phyloP scores from a whole-genome alignment of 75 land plant genomes.

The Gnetum montanum region DNA sequence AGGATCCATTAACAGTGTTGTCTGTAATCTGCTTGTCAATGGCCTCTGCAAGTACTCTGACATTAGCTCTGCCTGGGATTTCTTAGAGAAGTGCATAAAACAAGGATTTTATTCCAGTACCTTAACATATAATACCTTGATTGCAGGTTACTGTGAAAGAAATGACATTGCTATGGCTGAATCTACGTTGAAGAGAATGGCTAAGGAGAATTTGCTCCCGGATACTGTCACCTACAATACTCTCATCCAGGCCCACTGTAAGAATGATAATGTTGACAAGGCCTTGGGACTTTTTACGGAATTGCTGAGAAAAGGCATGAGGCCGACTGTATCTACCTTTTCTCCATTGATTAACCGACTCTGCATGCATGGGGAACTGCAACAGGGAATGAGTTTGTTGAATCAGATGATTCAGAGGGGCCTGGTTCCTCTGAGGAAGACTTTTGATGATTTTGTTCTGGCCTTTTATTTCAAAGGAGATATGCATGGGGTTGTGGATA shows the following conservation, averaged over 20 bases:
- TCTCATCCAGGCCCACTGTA: conserved; percentile 50
- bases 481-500: conserved; percentile 21
- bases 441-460: conserved; percentile 21
- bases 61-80: conserved; percentile 14
- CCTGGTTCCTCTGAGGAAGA: conserved; percentile 14
- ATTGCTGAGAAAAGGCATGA: conserved; percentile 24
- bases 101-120: conserved; percentile 20
- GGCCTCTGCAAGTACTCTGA: conserved; percentile 38
- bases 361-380: conserved; percentile 28
- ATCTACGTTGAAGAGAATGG: conserved; percentile 29
- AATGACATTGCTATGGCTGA: conserved; percentile 24
- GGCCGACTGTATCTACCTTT: conserved; percentile 26
- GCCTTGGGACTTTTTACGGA: conserved; percentile 30
- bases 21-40: conserved; percentile 55
- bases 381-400: conserved; percentile 19
- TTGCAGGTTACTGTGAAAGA: conserved; percentile 24
- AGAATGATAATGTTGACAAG: conserved; percentile 27
- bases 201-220: conserved; percentile 32
- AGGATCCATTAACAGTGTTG: conserved; percentile 22
- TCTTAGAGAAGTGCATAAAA: conserved; percentile 30
- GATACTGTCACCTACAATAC: conserved; percentile 60
- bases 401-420: conserved; percentile 28
- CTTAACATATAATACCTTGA: conserved; percentile 31
- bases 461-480: conserved; percentile 26
- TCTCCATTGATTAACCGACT: conserved; percentile 24